Conservation (phyloP, 805 yeast genomes). For the Barnettozyma siamensis region DNA sequence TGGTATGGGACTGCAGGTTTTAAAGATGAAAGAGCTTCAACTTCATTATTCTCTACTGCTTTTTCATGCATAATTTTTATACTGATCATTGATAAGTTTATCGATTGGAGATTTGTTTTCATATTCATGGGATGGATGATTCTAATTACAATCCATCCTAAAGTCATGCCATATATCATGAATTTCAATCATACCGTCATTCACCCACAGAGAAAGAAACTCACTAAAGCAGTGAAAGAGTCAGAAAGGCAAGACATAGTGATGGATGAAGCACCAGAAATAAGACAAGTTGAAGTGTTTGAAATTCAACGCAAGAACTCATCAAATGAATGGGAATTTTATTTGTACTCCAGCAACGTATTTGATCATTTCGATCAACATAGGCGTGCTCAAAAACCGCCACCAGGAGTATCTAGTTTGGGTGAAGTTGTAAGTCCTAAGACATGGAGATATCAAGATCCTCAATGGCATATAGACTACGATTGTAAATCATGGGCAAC, state of each 20-base stretch:
- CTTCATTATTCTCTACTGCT: constrained; percentile 46
- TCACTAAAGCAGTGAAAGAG: constrained; percentile 29
- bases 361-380: constrained; percentile 46
- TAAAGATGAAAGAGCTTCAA: constrained; percentile 60
- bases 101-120: constrained; percentile 61
- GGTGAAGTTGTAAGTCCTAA: constrained; percentile 58
- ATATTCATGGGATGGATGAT: constrained; percentile 53
- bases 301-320: constrained; percentile 64
- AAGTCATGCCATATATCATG: constrained; percentile 27
- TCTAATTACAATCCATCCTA: constrained; percentile 57
- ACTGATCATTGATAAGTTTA: constrained; percentile 41
- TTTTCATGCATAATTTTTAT: constrained; percentile 34
- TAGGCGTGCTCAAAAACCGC: constrained; percentile 47
- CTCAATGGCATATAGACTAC: constrained; percentile 61
- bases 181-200: constrained; percentile 16
- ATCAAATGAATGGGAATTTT: constrained; percentile 56
- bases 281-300: constrained; percentile 63
- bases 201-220: constrained; percentile 25
- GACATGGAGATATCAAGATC: constrained; percentile 62
- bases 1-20: constrained; percentile 64
- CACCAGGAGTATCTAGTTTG: constrained; percentile 56
- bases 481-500: constrained; percentile 47
- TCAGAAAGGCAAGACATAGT: constrained; percentile 47
- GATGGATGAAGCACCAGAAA: constrained; percentile 64
- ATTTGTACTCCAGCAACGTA: constrained; percentile 46